A percentile compares a stretch with the other conserved stretches of the same genome.
phyloP scores from a whole-genome alignment of 805 yeast genomes.

The Kazachstania bromeliacearum region DNA sequence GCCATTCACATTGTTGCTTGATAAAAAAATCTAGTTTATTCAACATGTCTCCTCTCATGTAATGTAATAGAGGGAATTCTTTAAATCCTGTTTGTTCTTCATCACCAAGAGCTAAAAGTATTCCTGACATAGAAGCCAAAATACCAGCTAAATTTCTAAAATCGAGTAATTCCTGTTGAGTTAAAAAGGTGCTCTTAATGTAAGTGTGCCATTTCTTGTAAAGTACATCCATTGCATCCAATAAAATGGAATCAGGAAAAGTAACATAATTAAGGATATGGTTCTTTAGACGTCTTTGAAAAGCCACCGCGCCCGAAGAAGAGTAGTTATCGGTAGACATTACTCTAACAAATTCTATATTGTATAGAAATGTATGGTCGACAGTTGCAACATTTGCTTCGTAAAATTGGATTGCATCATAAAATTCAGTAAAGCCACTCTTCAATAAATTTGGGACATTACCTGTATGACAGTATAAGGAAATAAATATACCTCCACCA shows the following conservation, averaged over 20 bases:
- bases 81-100: conserved; percentile 4
- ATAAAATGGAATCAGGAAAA: conserved; percentile 18
- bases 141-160: conserved; percentile 64
- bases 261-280: conserved; percentile 22
- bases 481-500: conserved; percentile 42
- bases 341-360: conserved; percentile 33
- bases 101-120: conserved; percentile 35
- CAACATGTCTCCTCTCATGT: conserved; percentile 25
- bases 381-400: conserved; percentile 17
- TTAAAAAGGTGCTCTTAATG: conserved; percentile 12
- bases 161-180: conserved; percentile 33
- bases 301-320: conserved; percentile 63
- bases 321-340: conserved; percentile 46
- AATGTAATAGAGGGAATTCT: conserved; percentile 6
- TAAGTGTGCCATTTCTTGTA: conserved; percentile 24
- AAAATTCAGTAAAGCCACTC: conserved; percentile 7
- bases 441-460: conserved; percentile 8
- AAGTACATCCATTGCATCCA: conserved; percentile 29
- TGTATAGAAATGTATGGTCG: conserved; percentile 12
- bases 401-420: conserved; percentile 13
- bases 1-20: conserved; percentile 37
- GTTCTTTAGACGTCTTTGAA: conserved; percentile 54
- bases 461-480: conserved; percentile 34
- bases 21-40: conserved; percentile 37
- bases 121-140: conserved; percentile 59